These are phyloP conservation scores for Mucor lusitanicus DNA, from an alignment of 371 early-diverging fungal genomes.

Conservation along the genomic window DNA sequence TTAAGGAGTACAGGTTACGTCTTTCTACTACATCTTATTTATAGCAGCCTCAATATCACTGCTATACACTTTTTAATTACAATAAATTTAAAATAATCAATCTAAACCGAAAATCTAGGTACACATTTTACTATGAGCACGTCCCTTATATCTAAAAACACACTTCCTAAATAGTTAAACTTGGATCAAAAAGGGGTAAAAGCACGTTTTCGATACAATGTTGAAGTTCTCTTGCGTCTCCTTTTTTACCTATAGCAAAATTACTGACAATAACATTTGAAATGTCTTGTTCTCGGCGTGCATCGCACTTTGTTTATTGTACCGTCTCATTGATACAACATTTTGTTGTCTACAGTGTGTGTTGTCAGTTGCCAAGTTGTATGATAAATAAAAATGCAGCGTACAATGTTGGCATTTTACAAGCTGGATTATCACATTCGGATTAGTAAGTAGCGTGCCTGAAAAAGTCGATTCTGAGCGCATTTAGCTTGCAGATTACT, in stretches of 20 bases:
- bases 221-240: background rate
- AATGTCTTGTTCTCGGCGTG: background rate
- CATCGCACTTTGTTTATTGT: too few relatives aligned
- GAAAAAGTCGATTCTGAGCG: too few relatives aligned
- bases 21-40: background rate
- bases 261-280: background rate
- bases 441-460: too few relatives aligned
- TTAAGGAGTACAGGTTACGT: background rate
- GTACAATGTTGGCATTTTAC: too few relatives aligned
- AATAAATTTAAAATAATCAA: background rate
- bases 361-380: too few relatives aligned
- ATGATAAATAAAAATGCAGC: too few relatives aligned
- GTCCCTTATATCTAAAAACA: background rate
- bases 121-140: background rate
- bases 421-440: too few relatives aligned
- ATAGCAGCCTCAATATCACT: background rate
- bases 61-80: background rate
- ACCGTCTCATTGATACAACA: too few relatives aligned
- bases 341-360: too few relatives aligned
- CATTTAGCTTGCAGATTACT: too few relatives aligned
- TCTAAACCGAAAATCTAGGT: conserved; percentile 1
- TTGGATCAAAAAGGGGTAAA: background rate
- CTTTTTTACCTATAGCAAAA: background rate
- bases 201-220: background rate
- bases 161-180: background rate